A percentile compares a stretch with the other conserved stretches of the same genome.
These are phyloP conservation scores for Pseudotsuga menziesii DNA, from an alignment of 75 land plant species.

Conservation along the genomic window DNA sequence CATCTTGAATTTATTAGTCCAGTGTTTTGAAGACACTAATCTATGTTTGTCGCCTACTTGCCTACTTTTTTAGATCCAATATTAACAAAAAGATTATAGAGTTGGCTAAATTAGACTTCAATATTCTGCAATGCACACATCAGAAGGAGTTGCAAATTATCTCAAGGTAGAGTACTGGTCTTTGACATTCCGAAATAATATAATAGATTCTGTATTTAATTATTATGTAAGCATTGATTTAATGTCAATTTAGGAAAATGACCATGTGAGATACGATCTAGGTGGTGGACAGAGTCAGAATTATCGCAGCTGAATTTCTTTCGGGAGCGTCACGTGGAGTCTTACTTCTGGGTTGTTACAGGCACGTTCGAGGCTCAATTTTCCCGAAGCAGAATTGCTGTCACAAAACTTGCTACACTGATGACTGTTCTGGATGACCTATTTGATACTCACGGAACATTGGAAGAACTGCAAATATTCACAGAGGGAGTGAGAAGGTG, in stretches of 20 bases:
- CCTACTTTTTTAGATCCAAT: background rate
- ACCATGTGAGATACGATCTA: background rate
- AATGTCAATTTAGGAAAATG: background rate
- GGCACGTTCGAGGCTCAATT: background rate
- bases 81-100: background rate
- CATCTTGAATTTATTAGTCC: background rate
- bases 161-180: background rate
- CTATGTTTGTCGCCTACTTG: slow-evolving; percentile 16
- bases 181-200: no score
- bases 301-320: background rate
- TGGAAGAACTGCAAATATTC: background rate
- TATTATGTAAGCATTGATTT: background rate
- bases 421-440: background rate
- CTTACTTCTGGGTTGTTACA: background rate
- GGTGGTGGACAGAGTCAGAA: background rate
- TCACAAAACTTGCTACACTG: background rate
- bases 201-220: background rate
- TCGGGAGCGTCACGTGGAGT: background rate
- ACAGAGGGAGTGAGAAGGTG: slow-evolving; percentile 9
- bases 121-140: background rate
- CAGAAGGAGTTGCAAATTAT: background rate
- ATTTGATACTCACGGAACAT: background rate
- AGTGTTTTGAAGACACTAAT: background rate
- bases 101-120: background rate
- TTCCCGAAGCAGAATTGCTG: background rate